Conservation (phyloP, 2,329 filamentous ascomycete genomes). For the Biscogniauxia sp. region DNA sequence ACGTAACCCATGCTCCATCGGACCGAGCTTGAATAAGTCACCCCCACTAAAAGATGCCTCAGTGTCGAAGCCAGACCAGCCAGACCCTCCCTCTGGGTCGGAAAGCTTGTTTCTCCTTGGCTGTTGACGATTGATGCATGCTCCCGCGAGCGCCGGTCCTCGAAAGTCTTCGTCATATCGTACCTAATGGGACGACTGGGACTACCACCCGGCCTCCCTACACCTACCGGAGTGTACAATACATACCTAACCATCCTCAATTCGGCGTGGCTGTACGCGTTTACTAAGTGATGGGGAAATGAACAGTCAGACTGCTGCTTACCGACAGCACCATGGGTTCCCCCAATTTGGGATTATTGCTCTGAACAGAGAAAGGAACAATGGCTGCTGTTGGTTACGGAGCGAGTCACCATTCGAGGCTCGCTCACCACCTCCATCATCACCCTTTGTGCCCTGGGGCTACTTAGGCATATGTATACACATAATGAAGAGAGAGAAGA, state of each 20-base stretch:
- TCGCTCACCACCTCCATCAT: too few relatives aligned
- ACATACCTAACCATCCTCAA: not conserved
- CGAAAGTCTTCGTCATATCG: not conserved
- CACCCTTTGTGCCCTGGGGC: too few relatives aligned
- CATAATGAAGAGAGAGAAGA: not conserved
- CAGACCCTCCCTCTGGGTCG: not conserved
- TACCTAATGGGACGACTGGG: not conserved
- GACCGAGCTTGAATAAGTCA: not conserved
- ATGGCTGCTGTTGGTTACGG: too few relatives aligned
- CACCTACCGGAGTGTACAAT: too few relatives aligned
- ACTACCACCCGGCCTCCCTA: not conserved
- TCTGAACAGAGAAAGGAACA: too few relatives aligned
- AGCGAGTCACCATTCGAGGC: too few relatives aligned
- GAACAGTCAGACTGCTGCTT: too few relatives aligned
- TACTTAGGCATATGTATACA: too few relatives aligned
- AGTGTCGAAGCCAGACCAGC: not conserved
- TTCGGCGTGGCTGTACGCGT: not conserved
- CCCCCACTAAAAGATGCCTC: not conserved
- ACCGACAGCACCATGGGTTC: too few relatives aligned
- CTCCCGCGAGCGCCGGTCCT: not conserved
- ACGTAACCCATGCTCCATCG: not conserved
- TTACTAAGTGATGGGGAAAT: not conserved
- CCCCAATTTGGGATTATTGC: too few relatives aligned
- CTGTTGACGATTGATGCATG: not conserved
- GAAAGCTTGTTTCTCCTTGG: not conserved